Evolutionary conservation across 2,329 filamentous ascomycete species (phyloP).

Genomic region (Ramularia endophylla): DNA sequence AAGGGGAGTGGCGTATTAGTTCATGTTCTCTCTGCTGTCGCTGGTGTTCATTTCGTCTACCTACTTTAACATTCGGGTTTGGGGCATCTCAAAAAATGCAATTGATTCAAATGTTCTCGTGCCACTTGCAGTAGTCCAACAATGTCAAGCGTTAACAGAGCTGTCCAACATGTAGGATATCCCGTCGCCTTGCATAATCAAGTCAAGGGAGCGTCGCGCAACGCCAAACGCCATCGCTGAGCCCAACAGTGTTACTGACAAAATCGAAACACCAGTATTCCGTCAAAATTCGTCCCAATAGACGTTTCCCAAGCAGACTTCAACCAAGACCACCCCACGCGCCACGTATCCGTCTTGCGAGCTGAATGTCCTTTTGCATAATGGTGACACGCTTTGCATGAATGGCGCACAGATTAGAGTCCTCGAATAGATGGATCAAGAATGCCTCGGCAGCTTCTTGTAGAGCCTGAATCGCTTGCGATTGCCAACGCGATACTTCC

Average conservation of each 20-base stretch:
- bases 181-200: background rate
- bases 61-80: no score
- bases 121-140: no score
- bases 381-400: slow-evolving; percentile 99
- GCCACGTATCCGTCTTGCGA: slow-evolving; percentile 89
- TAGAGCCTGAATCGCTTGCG: slow-evolving; percentile 90
- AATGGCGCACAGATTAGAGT: slow-evolving; percentile 97
- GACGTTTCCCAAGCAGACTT: no score
- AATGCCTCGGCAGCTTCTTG: slow-evolving; percentile 99
- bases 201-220: background rate
- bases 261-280: no score
- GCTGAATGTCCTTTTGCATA: slow-evolving; percentile 95
- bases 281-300: no score
- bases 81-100: no score
- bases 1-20: no score
- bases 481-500: slow-evolving; percentile 87
- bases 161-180: no score
- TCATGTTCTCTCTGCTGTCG: no score
- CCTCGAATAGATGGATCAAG: slow-evolving; percentile 95
- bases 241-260: slow-evolving; percentile 10
- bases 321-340: slow-evolving; percentile 42
- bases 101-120: no score
- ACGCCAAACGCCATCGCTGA: slow-evolving; percentile 23
- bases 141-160: no score
- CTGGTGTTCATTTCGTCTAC: no score